Percentiles rank a stretch among this genome's conserved stretches.
phyloP scores from a whole-genome alignment of 2,329 filamentous ascomycete genomes.

The Penicillium janthinellum region DNA sequence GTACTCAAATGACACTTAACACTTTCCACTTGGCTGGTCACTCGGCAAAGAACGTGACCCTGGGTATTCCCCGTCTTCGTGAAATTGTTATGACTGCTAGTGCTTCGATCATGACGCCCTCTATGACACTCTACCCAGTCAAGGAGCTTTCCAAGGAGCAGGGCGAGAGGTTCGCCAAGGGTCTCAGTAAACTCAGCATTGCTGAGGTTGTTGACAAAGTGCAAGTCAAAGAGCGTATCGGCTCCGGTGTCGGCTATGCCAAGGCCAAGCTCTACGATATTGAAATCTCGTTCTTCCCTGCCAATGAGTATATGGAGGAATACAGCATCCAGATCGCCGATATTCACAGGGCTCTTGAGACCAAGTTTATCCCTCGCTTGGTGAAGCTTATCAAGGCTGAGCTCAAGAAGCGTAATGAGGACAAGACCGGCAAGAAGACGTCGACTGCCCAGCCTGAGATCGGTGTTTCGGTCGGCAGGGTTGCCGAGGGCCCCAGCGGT shows the following conservation, averaged over 20 bases:
- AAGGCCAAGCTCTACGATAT: constrained; percentile 86
- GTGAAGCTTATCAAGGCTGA: constrained; percentile 72
- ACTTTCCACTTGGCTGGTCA: constrained; percentile 99
- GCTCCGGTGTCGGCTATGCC: constrained; percentile 66
- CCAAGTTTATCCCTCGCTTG: constrained; percentile 73
- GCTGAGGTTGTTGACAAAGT: constrained; percentile 82
- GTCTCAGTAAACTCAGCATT: constrained; percentile 81
- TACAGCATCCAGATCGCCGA: constrained; percentile 82
- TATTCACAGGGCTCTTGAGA: constrained; percentile 77
- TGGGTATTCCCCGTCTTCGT: constrained; percentile 94
- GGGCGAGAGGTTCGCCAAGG: constrained; percentile 82
- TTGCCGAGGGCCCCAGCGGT: constrained; percentile 54
- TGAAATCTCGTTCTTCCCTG: constrained; percentile 78
- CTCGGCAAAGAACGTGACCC: constrained; percentile 96
- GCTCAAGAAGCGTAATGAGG: constrained; percentile 72
- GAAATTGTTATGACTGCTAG: constrained; percentile 99
- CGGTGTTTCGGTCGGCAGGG: constrained; percentile 61
- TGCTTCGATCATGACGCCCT: constrained; percentile 82
- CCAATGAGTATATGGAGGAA: constrained; percentile 77
- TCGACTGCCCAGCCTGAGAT: constrained; percentile 77
- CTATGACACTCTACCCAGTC: constrained; percentile 71
- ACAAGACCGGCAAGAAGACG: constrained; percentile 56
- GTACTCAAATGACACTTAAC: constrained; percentile 98
- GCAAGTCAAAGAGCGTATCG: constrained; percentile 76
- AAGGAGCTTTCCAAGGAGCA: constrained; percentile 69